phyloP scores from a whole-genome alignment of 805 yeast species.

The Lipomyces anomalus region DNA sequence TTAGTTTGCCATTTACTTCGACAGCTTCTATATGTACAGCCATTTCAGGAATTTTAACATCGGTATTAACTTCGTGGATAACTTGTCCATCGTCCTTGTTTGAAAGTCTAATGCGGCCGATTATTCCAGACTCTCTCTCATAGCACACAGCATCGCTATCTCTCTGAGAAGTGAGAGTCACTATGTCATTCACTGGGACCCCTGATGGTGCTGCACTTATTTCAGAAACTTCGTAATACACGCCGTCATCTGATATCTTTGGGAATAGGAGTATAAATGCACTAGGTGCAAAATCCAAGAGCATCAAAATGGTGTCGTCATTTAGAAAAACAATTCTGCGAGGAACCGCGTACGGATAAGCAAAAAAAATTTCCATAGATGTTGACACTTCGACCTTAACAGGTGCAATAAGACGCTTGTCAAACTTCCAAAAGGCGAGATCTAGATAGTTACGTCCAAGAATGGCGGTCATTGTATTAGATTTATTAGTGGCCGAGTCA shows the following conservation, averaged over 20 bases:
- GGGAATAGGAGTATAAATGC: background rate
- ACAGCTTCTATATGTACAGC: conserved; percentile 13
- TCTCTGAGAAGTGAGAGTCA: background rate
- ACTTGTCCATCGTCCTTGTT: background rate
- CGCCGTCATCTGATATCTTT: background rate
- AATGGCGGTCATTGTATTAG: conserved; percentile 55
- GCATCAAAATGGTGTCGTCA: background rate
- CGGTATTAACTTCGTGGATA: no score
- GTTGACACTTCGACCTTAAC: background rate
- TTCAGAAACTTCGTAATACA: background rate
- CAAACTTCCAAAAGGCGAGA: background rate
- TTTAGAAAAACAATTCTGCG: background rate
- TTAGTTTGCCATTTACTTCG: conserved; percentile 40
- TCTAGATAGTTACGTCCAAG: conserved; percentile 27
- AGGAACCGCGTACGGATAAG: background rate
- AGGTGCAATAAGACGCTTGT: background rate
- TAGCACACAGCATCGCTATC: background rate
- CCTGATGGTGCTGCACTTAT: no score
- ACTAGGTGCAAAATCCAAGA: background rate
- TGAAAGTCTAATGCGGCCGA: background rate
- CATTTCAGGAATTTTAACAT: conserved; percentile 15
- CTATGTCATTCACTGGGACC: background rate
- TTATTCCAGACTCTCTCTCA: background rate
- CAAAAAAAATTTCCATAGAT: background rate
- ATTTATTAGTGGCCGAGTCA: conserved; percentile 58